Evolutionary conservation across 2,329 filamentous ascomycete species (phyloP), one percentile per base, ranked within the genome.

Genomic region (Pseudogymnoascus sp.): DNA sequence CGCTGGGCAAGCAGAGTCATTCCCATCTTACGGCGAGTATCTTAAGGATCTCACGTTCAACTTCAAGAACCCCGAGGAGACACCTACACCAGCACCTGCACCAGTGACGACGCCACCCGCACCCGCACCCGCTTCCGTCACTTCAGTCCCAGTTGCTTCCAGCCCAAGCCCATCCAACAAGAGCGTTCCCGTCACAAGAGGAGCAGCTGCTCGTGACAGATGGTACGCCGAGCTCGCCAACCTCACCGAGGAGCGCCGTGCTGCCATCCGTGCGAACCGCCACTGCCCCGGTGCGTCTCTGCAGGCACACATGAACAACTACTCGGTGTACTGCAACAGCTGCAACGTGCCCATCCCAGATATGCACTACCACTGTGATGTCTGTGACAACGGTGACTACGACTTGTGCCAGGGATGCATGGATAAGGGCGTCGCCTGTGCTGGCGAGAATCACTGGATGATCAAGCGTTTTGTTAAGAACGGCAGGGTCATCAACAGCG

Each of bases 291-390:
- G 60, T 58, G 26, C 60, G 59, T 15, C 61, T 63, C 44, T 65
- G 65, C 61, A 36, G 24, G 33, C 33, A 5, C 24, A 37, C 35
- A 44, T 36, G 29, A 29, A 70, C 61, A 77, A 82, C 54, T 96
- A 92, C 75, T 89, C 89, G 10, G 92, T 99, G 47, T 96, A 90
- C 79, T 99, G 94, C 83, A 97, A 99, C 77, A 83, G 84, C 72
- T 99, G 94, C 75, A 88, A 91, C 67, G 80, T 79, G 64, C 84
- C 86, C 41, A 91, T 97, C 69, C 83, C 87, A 29, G 86, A 91
- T 68, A 83, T 85, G 59, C 93, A 99, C 75, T 99, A 90, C 75
- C 94, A 99, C 77, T 99, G 95, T 79, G 89, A 89, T 66, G 90
- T 89, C 62, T 99, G 94, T 72, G 91, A 97, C 66, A 84, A 88